These are phyloP conservation scores for Salix viminalis DNA, from an alignment of 345 rosid genomes.

Conservation along the genomic window DNA sequence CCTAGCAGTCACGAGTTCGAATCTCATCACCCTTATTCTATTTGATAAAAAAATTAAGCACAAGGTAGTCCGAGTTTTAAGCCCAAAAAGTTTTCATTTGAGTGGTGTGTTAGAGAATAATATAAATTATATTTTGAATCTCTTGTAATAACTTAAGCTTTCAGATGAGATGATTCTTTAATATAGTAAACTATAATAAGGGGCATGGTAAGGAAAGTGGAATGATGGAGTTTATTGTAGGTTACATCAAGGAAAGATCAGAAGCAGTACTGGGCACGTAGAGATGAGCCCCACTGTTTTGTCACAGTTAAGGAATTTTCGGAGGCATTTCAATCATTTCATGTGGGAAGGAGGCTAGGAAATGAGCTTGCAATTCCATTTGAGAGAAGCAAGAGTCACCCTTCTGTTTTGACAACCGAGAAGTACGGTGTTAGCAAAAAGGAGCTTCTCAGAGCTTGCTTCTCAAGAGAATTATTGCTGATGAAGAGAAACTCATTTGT, in stretches of 20 bases:
- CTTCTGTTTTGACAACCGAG: conserved; percentile 48
- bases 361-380: conserved; percentile 47
- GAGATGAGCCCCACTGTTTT: conserved; percentile 45
- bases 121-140: too few species aligned
- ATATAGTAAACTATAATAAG: too few species aligned
- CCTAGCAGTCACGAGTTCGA: too few species aligned
- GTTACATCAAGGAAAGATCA: conserved; percentile 77
- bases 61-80: too few species aligned
- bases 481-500: conserved; percentile 61
- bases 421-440: conserved; percentile 44
- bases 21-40: too few species aligned
- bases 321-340: conserved; percentile 47
- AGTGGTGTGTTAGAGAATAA: too few species aligned
- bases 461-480: conserved; percentile 47
- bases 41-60: too few species aligned
- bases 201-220: too few species aligned
- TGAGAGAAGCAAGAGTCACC: conserved; percentile 46
- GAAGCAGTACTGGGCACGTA: conserved; percentile 54
- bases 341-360: conserved; percentile 31
- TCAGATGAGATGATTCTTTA: too few species aligned
- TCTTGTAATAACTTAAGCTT: too few species aligned
- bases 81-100: too few species aligned
- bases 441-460: conserved; percentile 51
- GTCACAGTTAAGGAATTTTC: conserved; percentile 47
- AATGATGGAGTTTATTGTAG: conserved; percentile 20